These are phyloP conservation scores for Komagataella mondaviorum DNA, from an alignment of 805 yeast species.

Conservation along the genomic window DNA sequence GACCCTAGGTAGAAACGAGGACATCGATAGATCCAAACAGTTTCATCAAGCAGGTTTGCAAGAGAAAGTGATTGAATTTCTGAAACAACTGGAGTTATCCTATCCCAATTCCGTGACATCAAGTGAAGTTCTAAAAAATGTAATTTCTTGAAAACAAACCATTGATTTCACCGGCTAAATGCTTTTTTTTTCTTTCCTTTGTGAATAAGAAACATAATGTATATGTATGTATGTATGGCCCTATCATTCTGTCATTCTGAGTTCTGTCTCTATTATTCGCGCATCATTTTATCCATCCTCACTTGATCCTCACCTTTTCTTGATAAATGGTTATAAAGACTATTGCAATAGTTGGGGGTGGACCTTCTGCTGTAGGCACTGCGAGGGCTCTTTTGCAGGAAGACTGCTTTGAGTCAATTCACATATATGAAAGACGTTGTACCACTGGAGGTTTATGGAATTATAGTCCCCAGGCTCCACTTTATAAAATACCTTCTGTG, in stretches of 20 bases:
- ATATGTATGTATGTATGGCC: no score
- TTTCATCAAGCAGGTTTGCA: slow-evolving; percentile 60
- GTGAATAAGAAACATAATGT: not conserved
- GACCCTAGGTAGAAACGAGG: slow-evolving; percentile 78
- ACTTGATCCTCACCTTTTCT: not conserved
- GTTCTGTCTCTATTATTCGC: not conserved
- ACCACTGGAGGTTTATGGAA: slow-evolving; percentile 79
- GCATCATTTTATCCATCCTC: not conserved
- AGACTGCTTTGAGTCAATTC: slow-evolving; percentile 27
- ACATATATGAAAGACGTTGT: slow-evolving; percentile 44
- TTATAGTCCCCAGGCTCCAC: slow-evolving; percentile 15
- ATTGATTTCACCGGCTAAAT: not conserved
- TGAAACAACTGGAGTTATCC: slow-evolving; percentile 57
- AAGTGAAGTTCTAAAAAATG: slow-evolving; percentile 29
- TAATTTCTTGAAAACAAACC: slow-evolving; percentile 16
- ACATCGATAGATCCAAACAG: slow-evolving; percentile 65
- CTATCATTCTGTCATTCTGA: not conserved
- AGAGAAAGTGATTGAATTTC: slow-evolving; percentile 49
- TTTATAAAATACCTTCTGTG: slow-evolving; percentile 15
- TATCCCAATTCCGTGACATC: slow-evolving; percentile 50
- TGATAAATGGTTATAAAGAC: slow-evolving; percentile 9
- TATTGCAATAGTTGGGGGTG: slow-evolving; percentile 66
- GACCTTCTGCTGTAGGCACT: slow-evolving; percentile 59
- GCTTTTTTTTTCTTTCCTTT: no score
- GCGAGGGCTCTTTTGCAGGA: slow-evolving; percentile 52